Evolutionary conservation across 1,284 basidiomycete species (phyloP).

Genomic region (Coniferiporia weirii): DNA sequence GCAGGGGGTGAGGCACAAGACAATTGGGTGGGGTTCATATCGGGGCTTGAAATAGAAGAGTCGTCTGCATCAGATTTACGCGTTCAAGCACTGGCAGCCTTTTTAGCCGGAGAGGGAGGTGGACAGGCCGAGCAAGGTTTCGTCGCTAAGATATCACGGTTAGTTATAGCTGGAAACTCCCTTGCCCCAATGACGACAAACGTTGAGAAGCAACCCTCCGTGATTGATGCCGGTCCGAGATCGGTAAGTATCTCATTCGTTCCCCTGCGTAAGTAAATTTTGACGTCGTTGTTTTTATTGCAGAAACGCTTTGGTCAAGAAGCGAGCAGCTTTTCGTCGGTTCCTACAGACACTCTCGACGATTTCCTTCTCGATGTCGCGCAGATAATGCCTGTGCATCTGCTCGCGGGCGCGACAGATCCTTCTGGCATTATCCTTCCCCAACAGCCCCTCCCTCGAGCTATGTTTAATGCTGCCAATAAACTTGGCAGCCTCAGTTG

Average conservation of each 20-base stretch:
- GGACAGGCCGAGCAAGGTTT: constrained; percentile 55
- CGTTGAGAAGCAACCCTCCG: constrained; percentile 1
- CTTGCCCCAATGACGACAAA: constrained; percentile 45
- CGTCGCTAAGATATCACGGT: constrained; percentile 70
- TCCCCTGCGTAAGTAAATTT: background rate
- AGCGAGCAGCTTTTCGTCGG: constrained; percentile 58
- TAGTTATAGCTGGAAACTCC: constrained; percentile 87
- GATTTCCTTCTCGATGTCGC: constrained; percentile 70
- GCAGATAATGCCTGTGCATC: constrained; percentile 69
- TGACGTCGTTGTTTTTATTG: constrained; percentile 8
- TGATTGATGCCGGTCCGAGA: constrained; percentile 3
- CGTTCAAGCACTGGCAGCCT: constrained; percentile 81
- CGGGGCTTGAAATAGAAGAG: constrained; percentile 73
- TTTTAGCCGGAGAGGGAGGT: constrained; percentile 82
- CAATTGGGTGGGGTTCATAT: constrained; percentile 79
- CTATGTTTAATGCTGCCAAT: constrained; percentile 79
- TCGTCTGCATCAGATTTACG: constrained; percentile 63
- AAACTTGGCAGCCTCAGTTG: constrained; percentile 64
- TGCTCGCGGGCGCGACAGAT: constrained; percentile 83
- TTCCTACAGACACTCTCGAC: constrained; percentile 71
- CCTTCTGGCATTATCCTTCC: constrained; percentile 87
- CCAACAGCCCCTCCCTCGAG: constrained; percentile 88
- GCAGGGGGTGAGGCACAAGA: constrained; percentile 29
- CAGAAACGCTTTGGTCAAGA: constrained; percentile 61
- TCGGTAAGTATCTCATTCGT: constrained; percentile 11